Evolutionary conservation across 2,329 filamentous ascomycete genomes (phyloP).

Genomic region (Lecanicillium sp.): DNA sequence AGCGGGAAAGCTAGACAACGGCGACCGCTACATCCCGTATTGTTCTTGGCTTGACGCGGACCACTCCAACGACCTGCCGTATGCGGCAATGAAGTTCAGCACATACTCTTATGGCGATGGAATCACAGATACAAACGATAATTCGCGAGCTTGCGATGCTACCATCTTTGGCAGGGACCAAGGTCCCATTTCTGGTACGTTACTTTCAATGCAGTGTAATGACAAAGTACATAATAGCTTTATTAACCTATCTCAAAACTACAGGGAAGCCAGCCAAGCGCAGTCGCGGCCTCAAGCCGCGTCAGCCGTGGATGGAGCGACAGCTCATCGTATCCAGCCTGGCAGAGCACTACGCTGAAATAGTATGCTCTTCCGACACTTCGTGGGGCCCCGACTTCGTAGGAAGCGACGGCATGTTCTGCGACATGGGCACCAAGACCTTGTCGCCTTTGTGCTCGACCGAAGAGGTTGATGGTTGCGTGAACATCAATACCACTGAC

Average conservation of each 20-base stretch:
- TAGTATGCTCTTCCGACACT: slow-evolving; percentile 5
- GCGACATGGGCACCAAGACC: slow-evolving; percentile 9
- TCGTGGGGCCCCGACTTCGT: slow-evolving; percentile 9
- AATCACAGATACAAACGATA: not conserved
- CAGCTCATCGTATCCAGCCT: slow-evolving; percentile 6
- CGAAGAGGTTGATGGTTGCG: slow-evolving; percentile 5
- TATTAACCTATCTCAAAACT: no score
- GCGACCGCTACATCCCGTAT: slow-evolving; percentile 4
- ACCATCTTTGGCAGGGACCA: slow-evolving; percentile 5
- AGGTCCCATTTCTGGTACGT: slow-evolving; percentile 5
- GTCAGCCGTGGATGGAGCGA: slow-evolving; percentile 5
- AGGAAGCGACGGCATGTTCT: slow-evolving; percentile 6
- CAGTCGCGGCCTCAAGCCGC: slow-evolving; percentile 1
- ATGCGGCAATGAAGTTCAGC: slow-evolving; percentile 7
- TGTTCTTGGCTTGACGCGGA: slow-evolving; percentile 9
- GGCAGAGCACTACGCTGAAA: slow-evolving; percentile 4
- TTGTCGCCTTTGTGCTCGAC: slow-evolving; percentile 5
- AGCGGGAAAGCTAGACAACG: slow-evolving; percentile 2
- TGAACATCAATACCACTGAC: slow-evolving; percentile 1
- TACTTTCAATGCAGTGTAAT: no score
- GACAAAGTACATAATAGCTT: no score
- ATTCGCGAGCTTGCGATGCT: slow-evolving; percentile 1
- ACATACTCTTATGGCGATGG: slow-evolving; percentile 1
- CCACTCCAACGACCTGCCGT: slow-evolving; percentile 3
- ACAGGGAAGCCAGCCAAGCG: not conserved